Conservation (phyloP, 2,329 filamentous ascomycete genomes). For the Cladophialophora yegresii region DNA sequence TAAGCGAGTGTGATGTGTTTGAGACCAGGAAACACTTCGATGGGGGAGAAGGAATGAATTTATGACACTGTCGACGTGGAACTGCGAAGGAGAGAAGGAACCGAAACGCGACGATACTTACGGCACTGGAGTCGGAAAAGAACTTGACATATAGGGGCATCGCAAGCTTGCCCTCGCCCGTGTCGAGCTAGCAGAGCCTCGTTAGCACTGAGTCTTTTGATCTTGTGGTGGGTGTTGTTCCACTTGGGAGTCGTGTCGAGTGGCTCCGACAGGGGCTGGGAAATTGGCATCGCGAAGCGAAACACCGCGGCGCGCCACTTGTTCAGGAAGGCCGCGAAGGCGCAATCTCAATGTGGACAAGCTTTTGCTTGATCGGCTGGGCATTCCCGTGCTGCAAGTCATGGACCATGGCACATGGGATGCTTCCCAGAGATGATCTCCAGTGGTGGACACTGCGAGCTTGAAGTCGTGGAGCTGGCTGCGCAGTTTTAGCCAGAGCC, state of each 20-base stretch:
- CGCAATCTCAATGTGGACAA: constrained; percentile 13
- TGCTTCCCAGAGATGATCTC: neutral
- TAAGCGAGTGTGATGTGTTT: constrained; percentile 21
- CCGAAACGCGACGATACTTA: neutral
- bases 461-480: neutral
- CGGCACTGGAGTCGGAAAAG: neutral
- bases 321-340: neutral
- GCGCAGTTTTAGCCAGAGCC: neutral
- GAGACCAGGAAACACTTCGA: constrained; percentile 15
- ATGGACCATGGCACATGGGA: neutral
- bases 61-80: neutral
- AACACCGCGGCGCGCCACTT: neutral
- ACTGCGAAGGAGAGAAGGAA: neutral
- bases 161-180: constrained; percentile 9
- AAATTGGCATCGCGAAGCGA: constrained; percentile 19
- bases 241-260: constrained; percentile 10
- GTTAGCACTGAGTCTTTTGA: constrained; percentile 7
- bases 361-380: neutral
- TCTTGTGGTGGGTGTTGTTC: constrained; percentile 8
- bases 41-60: constrained; percentile 1
- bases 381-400: neutral
- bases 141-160: neutral
- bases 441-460: neutral
- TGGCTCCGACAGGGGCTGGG: constrained; percentile 22
- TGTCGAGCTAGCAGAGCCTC: constrained; percentile 25